Percentiles rank a stretch among this genome's conserved stretches.
These are phyloP conservation scores for Scheffersomyces lignicola DNA, from an alignment of 1,139 yeast species.

Conservation along the genomic window DNA sequence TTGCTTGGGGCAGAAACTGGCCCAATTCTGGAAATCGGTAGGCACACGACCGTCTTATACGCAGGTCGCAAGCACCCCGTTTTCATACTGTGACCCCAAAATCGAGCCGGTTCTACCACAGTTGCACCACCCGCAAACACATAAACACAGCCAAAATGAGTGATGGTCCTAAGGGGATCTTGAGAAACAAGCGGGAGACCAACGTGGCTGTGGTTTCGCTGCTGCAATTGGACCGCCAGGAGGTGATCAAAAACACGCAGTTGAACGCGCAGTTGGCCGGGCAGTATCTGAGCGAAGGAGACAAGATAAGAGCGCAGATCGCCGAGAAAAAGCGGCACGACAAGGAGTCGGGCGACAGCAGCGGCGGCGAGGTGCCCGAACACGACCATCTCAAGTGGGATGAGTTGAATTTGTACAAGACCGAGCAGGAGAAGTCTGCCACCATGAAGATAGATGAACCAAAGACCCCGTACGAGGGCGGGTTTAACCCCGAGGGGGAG, in stretches of 20 bases:
- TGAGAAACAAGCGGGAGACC: slow-evolving; percentile 33
- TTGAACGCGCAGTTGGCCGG: slow-evolving; percentile 38
- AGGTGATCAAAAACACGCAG: slow-evolving; percentile 44
- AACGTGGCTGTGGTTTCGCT: slow-evolving; percentile 7
- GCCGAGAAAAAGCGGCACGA: slow-evolving; percentile 21
- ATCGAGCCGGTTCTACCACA: too few species aligned
- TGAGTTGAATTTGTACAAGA: slow-evolving; percentile 62
- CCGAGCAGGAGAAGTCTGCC: slow-evolving; percentile 69
- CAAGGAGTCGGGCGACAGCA: slow-evolving; percentile 15
- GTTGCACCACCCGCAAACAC: background rate
- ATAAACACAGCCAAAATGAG: slow-evolving; percentile 14
- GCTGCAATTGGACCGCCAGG: slow-evolving; percentile 42
- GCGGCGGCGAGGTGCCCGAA: slow-evolving; percentile 9
- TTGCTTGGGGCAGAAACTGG: too few species aligned
- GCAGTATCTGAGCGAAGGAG: slow-evolving; percentile 34
- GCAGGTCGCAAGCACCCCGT: too few species aligned
- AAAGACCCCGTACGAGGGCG: slow-evolving; percentile 95
- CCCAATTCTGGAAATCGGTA: too few species aligned
- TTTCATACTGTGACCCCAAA: too few species aligned
- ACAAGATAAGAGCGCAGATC: slow-evolving; percentile 38
- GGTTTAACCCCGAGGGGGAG: slow-evolving; percentile 80
- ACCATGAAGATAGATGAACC: slow-evolving; percentile 94
- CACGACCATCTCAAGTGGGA: slow-evolving; percentile 62
- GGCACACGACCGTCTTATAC: too few species aligned
- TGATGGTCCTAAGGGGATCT: slow-evolving; percentile 41